These are phyloP conservation scores for Boletus subparvulus DNA, from an alignment of 768 basidiomycete species.

Conservation along the genomic window DNA sequence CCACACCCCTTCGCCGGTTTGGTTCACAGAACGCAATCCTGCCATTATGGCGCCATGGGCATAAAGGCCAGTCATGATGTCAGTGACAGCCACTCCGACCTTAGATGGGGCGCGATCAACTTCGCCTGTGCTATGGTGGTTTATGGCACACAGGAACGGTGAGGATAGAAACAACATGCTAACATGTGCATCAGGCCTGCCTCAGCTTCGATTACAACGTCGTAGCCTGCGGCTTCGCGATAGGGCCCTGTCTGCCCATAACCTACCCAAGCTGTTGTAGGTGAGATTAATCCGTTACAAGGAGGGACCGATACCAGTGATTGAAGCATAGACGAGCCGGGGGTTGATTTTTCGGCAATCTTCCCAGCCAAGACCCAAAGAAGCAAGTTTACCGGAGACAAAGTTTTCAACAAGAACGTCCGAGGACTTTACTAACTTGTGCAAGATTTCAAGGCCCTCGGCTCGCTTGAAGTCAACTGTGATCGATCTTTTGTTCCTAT, in stretches of 20 bases:
- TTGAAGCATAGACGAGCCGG: conserved; percentile 80
- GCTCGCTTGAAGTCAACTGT: conserved; percentile 85
- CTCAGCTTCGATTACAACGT: conserved; percentile 84
- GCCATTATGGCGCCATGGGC: conserved; percentile 94
- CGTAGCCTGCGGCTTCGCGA: conserved; percentile 79
- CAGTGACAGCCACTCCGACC: conserved; percentile 94
- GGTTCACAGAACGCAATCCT: conserved; percentile 74
- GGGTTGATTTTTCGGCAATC: conserved; percentile 78
- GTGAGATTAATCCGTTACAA: background rate
- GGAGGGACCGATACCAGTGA: conserved; percentile 60
- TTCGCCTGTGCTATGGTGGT: conserved; percentile 73
- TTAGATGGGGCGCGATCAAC: conserved; percentile 83
- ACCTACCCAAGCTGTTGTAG: conserved; percentile 38
- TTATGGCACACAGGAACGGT: conserved; percentile 7
- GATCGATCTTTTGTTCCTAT: conserved; percentile 87
- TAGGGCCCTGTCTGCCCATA: conserved; percentile 92
- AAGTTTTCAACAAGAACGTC: conserved; percentile 93
- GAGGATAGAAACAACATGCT: conserved; percentile 30
- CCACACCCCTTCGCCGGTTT: conserved; percentile 86
- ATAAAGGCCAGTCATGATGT: conserved; percentile 85
- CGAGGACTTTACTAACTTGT: conserved; percentile 64
- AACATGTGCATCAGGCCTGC: conserved; percentile 95
- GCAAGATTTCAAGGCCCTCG: conserved; percentile 74
- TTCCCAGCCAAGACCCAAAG: conserved; percentile 84
- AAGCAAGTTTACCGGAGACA: conserved; percentile 78